A percentile compares a stretch with the other conserved stretches of the same genome.
These are phyloP conservation scores for Sclerotinia sclerotiorum DNA, from an alignment of 2,329 filamentous ascomycete species.

Conservation along the genomic window DNA sequence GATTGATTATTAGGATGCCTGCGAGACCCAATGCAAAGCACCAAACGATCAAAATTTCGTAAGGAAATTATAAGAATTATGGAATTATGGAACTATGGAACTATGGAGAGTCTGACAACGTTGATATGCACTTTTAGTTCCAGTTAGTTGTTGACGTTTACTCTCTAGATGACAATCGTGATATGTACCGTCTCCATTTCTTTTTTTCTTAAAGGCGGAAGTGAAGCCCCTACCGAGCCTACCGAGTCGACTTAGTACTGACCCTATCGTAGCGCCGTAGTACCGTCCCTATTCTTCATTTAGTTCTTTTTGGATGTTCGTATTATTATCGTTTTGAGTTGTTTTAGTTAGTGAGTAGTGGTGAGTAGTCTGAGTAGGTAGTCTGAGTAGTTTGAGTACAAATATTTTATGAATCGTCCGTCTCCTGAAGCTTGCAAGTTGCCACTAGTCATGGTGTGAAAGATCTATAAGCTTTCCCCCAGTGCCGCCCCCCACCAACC, in stretches of 20 bases:
- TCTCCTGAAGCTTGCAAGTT: too few species aligned
- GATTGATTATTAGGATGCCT: background rate
- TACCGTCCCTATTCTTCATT: background rate
- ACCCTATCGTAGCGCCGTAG: too few species aligned
- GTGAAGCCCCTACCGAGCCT: background rate
- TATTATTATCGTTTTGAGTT: too few species aligned
- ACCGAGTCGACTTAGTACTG: too few species aligned
- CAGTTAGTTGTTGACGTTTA: background rate
- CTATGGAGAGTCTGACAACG: slow-evolving; percentile 14
- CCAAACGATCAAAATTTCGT: background rate
- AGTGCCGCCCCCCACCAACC: background rate
- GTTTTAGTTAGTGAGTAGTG: too few species aligned
- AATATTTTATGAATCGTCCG: too few species aligned
- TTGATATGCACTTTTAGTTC: slow-evolving; percentile 10
- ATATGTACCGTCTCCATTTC: too few species aligned
- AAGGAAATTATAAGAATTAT: background rate
- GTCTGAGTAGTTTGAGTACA: too few species aligned
- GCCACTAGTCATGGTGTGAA: background rate
- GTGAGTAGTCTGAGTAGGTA: too few species aligned
- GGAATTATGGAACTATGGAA: background rate
- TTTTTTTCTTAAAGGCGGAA: background rate
- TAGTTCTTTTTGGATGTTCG: background rate
- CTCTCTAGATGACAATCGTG: background rate
- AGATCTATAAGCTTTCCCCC: background rate
- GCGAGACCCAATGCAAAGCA: background rate